These are phyloP conservation scores for Berberis vulgaris DNA, from an alignment of 164 flowering plant species.

Conservation along the genomic window DNA sequence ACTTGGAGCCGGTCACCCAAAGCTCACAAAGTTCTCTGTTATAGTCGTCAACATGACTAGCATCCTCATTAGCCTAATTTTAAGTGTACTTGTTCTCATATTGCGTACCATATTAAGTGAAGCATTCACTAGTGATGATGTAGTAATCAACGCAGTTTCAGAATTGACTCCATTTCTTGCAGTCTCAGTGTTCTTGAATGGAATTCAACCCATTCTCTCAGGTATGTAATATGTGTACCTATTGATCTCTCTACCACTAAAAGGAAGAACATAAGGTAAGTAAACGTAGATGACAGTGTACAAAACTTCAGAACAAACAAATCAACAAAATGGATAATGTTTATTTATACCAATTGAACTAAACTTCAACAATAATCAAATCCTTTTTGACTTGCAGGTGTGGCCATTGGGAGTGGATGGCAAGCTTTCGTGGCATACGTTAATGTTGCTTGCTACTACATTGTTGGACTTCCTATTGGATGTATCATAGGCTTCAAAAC, in stretches of 20 bases:
- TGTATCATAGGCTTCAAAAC: constrained; percentile 75
- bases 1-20: constrained; percentile 60
- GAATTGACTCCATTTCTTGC: constrained; percentile 52
- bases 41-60: constrained; percentile 47
- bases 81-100: constrained; percentile 38
- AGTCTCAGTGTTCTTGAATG: constrained; percentile 56
- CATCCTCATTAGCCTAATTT: constrained; percentile 39
- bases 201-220: constrained; percentile 71
- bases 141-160: constrained; percentile 44
- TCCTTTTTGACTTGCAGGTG: constrained; percentile 25
- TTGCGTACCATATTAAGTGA: constrained; percentile 34
- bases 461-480: constrained; percentile 74
- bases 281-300: no score
- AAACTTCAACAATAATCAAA: background rate
- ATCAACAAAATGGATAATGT: no score
- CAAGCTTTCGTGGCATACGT: constrained; percentile 75
- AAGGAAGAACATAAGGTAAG: no score
- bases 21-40: constrained; percentile 52
- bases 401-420: constrained; percentile 86
- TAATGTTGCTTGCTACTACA: constrained; percentile 52
- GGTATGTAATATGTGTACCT: constrained; percentile 21
- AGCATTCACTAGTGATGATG: constrained; percentile 38
- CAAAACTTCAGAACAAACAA: no score
- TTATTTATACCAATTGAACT: no score
- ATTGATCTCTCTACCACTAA: no score